These are phyloP conservation scores for Rhododendron williamsianum DNA, from an alignment of 148 eudicot genomes.

Conservation along the genomic window DNA sequence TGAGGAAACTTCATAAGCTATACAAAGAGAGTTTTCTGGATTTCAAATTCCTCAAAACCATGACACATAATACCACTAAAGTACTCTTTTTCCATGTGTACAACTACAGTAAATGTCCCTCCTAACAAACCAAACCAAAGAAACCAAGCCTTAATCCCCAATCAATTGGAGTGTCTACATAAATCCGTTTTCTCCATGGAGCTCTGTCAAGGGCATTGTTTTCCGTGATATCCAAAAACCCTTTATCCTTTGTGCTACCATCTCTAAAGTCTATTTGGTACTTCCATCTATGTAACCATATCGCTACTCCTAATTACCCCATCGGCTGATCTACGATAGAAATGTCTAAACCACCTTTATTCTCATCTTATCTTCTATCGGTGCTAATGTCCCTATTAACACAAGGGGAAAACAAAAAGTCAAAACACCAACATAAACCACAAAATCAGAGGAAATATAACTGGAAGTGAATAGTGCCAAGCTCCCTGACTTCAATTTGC, in stretches of 20 bases:
- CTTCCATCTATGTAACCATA: neutral
- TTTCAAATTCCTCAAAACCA: conserved; percentile 1
- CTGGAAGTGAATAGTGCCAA: neutral
- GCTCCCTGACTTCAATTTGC: neutral
- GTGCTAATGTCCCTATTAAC: neutral
- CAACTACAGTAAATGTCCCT: neutral
- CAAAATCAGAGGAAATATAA: neutral
- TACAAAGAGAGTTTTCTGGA: neutral
- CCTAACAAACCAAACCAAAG: neutral
- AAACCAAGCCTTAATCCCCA: neutral
- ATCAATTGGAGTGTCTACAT: neutral
- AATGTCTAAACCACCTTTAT: neutral
- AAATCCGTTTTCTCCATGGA: neutral
- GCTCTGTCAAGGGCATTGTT: neutral
- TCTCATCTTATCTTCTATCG: neutral
- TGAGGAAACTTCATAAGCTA: neutral
- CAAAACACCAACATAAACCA: neutral
- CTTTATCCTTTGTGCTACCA: neutral
- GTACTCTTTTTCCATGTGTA: neutral
- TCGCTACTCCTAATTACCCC: neutral
- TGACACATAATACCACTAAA: neutral
- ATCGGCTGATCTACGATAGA: neutral
- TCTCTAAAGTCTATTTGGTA: neutral
- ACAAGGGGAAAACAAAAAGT: neutral
- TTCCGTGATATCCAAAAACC: neutral